Evolutionary conservation across 2,329 filamentous ascomycete species (phyloP).

Genomic region (Fusarium vanettenii): DNA sequence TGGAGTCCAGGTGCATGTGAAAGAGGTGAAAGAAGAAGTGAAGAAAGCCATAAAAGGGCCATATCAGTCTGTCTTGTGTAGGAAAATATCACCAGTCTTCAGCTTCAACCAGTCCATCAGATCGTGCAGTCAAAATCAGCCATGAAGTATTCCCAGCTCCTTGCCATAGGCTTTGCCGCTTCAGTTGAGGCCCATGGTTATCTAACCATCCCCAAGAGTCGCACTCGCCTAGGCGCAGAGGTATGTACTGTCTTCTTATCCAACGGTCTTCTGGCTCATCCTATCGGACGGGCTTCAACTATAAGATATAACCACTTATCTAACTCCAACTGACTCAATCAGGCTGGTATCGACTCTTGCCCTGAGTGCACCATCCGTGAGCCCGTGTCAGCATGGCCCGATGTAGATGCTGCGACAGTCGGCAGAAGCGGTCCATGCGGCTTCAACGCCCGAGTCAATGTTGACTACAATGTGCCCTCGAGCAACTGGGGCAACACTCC

Average conservation of each 20-base stretch:
- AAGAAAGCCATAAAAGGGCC: not conserved
- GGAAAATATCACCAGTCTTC: not conserved
- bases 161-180: not conserved
- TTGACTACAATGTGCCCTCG: constrained; percentile 63
- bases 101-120: not conserved
- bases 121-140: not conserved
- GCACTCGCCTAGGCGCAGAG: constrained; percentile 9
- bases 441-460: constrained; percentile 62
- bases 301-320: not conserved
- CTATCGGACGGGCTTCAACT: too few relatives aligned
- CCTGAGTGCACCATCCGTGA: constrained; percentile 66
- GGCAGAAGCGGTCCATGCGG: constrained; percentile 63
- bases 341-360: constrained; percentile 61
- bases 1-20: not conserved
- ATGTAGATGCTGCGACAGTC: constrained; percentile 57
- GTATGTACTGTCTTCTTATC: not conserved
- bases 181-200: constrained; percentile 4
- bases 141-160: not conserved
- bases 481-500: constrained; percentile 55
- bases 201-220: constrained; percentile 11
- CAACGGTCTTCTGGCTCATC: too few relatives aligned
- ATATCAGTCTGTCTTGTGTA: not conserved
- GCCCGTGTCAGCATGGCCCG: constrained; percentile 61
- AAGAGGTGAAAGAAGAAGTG: not conserved
- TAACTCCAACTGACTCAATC: not conserved